Conservation (phyloP, 495 filamentous ascomycete species). For the Neurospora sp. region DNA sequence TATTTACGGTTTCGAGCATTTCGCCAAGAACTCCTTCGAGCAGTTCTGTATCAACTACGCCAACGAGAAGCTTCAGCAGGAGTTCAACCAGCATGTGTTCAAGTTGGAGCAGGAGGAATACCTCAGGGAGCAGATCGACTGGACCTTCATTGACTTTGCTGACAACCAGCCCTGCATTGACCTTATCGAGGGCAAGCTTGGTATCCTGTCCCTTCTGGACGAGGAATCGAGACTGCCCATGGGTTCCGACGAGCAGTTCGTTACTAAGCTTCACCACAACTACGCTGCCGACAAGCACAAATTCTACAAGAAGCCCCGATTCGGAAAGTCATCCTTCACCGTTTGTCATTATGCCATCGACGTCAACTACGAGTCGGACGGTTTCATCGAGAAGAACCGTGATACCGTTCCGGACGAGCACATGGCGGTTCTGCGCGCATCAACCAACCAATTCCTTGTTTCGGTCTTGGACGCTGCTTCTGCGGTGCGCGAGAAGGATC, state of each 20-base stretch:
- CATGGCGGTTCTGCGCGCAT: conserved; percentile 78
- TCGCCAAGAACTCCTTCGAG: conserved; percentile 99
- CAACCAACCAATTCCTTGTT: conserved; percentile 75
- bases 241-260: conserved; percentile 95
- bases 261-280: conserved; percentile 93
- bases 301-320: conserved; percentile 96
- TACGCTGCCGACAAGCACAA: conserved; percentile 86
- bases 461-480: conserved; percentile 80
- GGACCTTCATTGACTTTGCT: conserved; percentile 99
- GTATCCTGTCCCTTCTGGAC: conserved; percentile 83
- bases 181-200: conserved; percentile 92
- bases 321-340: conserved; percentile 95
- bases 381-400: conserved; percentile 99
- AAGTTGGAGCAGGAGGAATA: conserved; percentile 99
- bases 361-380: conserved; percentile 99
- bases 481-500: conserved; percentile 80
- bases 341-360: conserved; percentile 98
- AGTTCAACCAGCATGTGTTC: conserved; percentile 99
- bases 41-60: conserved; percentile 99
- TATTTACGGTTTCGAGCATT: conserved; percentile 99
- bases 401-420: conserved; percentile 99
- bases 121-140: conserved; percentile 91
- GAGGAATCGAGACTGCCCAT: conserved; percentile 95
- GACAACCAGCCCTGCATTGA: conserved; percentile 99
- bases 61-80: conserved; percentile 98